These are phyloP conservation scores for Eragrostis nindensis DNA, from an alignment of 176 grass and related monocot genomes.

Conservation along the genomic window DNA sequence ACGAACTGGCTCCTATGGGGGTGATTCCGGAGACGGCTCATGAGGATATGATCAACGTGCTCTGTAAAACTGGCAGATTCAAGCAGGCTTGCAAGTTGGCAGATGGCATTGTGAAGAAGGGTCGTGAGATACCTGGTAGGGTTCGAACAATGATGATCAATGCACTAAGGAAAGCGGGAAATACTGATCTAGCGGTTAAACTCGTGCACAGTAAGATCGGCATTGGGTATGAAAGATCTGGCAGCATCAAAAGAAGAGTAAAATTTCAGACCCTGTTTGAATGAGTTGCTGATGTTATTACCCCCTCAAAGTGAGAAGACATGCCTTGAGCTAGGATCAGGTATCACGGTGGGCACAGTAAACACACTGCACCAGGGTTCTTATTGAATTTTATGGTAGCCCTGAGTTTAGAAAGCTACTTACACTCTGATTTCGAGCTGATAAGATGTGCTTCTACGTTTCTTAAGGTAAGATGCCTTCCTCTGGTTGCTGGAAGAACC, in stretches of 20 bases:
- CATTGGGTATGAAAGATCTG: constrained; percentile 92
- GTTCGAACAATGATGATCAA: constrained; percentile 92
- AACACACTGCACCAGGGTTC: too few species aligned
- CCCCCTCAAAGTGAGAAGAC: not conserved
- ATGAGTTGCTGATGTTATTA: constrained; percentile 23
- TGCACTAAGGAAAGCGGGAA: constrained; percentile 88
- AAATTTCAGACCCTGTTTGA: constrained; percentile 85
- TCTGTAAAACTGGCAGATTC: constrained; percentile 82
- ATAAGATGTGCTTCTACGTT: not conserved
- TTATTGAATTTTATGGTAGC: too few species aligned
- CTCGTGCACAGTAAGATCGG: constrained; percentile 88
- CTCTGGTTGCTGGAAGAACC: not conserved
- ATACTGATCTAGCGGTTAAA: constrained; percentile 82
- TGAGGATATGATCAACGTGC: constrained; percentile 91
- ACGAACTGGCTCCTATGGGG: constrained; percentile 87
- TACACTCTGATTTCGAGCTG: not conserved
- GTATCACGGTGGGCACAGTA: too few species aligned
- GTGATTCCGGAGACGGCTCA: constrained; percentile 80
- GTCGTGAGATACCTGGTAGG: constrained; percentile 79
- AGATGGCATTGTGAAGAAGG: constrained; percentile 85
- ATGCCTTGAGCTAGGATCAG: not conserved
- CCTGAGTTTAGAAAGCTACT: too few species aligned
- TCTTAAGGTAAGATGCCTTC: not conserved
- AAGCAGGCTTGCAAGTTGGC: constrained; percentile 91
- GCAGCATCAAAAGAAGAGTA: constrained; percentile 87